Evolutionary conservation across 169 alveolate species (phyloP).

Genomic region (Hepatocystis sp.): DNA sequence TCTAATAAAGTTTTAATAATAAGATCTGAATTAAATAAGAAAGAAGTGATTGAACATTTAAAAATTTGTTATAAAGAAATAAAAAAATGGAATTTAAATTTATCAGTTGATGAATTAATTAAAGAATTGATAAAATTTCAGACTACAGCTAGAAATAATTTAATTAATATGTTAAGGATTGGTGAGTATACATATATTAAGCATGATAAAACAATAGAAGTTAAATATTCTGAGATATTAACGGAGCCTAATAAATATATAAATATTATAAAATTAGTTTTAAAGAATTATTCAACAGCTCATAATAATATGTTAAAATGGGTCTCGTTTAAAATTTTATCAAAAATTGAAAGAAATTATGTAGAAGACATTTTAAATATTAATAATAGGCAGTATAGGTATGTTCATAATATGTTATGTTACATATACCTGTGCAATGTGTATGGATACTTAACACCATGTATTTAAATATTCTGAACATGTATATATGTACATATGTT

Average conservation of each 20-base stretch:
- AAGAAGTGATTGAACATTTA: conserved; percentile 49
- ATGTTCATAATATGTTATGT: neutral
- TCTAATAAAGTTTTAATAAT: conserved; percentile 44
- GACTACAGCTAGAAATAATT: conserved; percentile 13
- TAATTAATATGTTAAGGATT: conserved; percentile 45
- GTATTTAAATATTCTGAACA: no score
- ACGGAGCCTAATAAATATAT: conserved; percentile 29
- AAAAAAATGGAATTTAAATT: conserved; percentile 22
- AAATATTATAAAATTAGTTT: conserved; percentile 27
- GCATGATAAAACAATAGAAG: conserved; percentile 23
- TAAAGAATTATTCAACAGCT: conserved; percentile 45
- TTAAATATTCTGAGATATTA: conserved; percentile 31
- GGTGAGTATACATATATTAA: conserved; percentile 39
- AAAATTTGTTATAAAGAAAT: conserved; percentile 23
- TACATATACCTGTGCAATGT: no score
- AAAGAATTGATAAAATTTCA: conserved; percentile 38
- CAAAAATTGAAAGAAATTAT: conserved; percentile 20
- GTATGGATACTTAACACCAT: no score
- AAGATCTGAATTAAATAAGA: conserved; percentile 53
- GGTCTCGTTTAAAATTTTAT: conserved; percentile 36
- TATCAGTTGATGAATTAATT: conserved; percentile 17
- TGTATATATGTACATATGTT: no score
- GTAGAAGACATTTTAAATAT: conserved; percentile 47
- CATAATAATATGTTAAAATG: conserved; percentile 46
- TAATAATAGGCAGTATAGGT: conserved; percentile 56